Evolutionary conservation across 192 early-diverging fungal species (phyloP).

Genomic region (Dissophora globulifera): DNA sequence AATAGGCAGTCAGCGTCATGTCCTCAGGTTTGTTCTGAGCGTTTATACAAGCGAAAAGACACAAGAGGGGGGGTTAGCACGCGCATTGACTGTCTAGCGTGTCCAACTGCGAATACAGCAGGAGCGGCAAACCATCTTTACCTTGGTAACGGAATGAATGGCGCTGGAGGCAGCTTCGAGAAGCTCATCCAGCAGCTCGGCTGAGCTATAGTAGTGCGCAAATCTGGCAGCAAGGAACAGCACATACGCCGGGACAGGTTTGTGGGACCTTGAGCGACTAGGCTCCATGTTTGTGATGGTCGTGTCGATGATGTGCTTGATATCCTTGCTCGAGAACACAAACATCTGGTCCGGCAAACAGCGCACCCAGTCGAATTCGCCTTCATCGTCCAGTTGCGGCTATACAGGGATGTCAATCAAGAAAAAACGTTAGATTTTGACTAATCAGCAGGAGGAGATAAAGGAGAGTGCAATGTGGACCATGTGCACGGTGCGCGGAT

Average conservation of each 20-base stretch:
- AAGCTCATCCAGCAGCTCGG: conserved; percentile 79
- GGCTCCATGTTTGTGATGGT: conserved; percentile 77
- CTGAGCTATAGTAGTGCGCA: conserved; percentile 81
- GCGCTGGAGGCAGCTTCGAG: conserved; percentile 65
- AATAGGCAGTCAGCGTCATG: conserved; percentile 75
- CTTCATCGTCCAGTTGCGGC: conserved; percentile 55
- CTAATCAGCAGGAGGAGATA: background rate
- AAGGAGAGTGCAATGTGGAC: conserved; percentile 10
- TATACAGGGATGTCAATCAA: conserved; percentile 2
- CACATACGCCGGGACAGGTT: conserved; percentile 84
- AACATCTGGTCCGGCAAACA: conserved; percentile 95
- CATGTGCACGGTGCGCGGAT: background rate
- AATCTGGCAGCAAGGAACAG: conserved; percentile 90
- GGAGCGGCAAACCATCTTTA: too few relatives aligned
- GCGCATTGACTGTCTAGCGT: too few relatives aligned
- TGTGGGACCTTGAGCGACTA: conserved; percentile 66
- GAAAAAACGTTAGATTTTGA: background rate
- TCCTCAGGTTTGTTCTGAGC: conserved; percentile 61
- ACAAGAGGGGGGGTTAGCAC: too few relatives aligned
- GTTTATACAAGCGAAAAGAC: too few relatives aligned
- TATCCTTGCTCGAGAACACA: conserved; percentile 83
- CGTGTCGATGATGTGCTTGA: conserved; percentile 78
- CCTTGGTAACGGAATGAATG: conserved; percentile 68
- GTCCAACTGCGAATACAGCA: too few relatives aligned
- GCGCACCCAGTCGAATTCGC: conserved; percentile 82